A percentile compares a stretch with the other conserved stretches of the same genome.
phyloP scores from a whole-genome alignment of 2,329 filamentous ascomycete genomes.

The Ceratocystis destructans region DNA sequence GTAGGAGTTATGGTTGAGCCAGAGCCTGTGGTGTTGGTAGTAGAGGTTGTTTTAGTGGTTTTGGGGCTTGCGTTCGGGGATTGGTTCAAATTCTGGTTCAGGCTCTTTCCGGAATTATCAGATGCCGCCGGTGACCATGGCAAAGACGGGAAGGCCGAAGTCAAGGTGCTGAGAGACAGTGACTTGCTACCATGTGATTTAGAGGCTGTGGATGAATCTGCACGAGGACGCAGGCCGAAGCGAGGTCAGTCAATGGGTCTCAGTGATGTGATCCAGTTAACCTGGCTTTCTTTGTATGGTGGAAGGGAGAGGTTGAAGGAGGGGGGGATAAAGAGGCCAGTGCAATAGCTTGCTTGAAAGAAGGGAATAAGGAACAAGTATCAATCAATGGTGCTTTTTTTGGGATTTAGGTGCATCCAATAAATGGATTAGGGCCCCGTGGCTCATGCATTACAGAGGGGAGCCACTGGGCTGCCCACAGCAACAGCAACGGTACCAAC shows the following conservation, averaged over 20 bases:
- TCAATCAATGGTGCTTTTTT: constrained; percentile 1
- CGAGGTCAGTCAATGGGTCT: constrained; percentile 20
- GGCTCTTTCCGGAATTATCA: constrained; percentile 35
- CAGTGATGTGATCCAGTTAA: not conserved
- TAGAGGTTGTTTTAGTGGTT: constrained; percentile 27
- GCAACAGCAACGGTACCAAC: not conserved
- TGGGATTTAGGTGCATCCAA: not conserved
- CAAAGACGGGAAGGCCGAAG: constrained; percentile 57
- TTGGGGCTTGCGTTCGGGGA: constrained; percentile 25
- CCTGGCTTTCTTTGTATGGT: constrained; percentile 2
- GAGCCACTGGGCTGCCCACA: constrained; percentile 10
- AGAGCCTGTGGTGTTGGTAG: constrained; percentile 22
- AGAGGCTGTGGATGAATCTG: constrained; percentile 11
- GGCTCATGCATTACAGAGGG: constrained; percentile 20
- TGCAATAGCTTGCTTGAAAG: not conserved
- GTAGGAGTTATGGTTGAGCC: constrained; percentile 22
- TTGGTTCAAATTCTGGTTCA: constrained; percentile 26
- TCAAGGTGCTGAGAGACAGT: constrained; percentile 54
- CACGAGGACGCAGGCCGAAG: constrained; percentile 1
- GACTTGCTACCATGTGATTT: constrained; percentile 30
- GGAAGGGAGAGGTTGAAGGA: not conserved
- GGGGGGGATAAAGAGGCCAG: not conserved
- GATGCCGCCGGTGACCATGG: constrained; percentile 51
- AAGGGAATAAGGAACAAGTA: not conserved
- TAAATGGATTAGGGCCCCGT: constrained; percentile 16